These are phyloP conservation scores for Asparagopsis taxiformis DNA, from an alignment of 31 red algal genomes.

Conservation along the genomic window DNA sequence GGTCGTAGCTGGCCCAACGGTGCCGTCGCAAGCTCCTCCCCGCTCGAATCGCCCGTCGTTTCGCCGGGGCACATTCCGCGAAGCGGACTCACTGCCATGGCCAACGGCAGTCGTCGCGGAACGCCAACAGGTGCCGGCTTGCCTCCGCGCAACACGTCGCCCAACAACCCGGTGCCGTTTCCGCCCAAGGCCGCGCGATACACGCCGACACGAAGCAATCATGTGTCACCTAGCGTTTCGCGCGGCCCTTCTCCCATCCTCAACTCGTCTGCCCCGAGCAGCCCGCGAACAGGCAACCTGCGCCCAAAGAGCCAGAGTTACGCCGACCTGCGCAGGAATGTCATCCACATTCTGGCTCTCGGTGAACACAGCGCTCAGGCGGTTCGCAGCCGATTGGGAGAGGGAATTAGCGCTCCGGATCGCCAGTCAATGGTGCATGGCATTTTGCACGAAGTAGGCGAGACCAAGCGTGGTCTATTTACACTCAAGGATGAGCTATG, in stretches of 20 bases:
- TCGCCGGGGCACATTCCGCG: no score
- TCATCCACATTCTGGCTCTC: slow-evolving; percentile 28
- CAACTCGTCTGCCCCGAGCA: neutral
- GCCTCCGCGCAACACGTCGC: no score
- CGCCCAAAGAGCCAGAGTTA: neutral
- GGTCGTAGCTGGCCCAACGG: no score
- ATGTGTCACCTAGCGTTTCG: neutral
- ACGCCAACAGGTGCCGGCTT: no score
- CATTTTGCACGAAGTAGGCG: slow-evolving; percentile 13
- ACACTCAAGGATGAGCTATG: no score
- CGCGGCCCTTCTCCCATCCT: neutral
- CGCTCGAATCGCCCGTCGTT: no score
- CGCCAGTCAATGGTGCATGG: neutral
- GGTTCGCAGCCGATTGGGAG: neutral
- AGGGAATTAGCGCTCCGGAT: neutral
- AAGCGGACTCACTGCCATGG: no score
- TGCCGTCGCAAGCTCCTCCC: no score
- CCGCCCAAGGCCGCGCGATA: no score
- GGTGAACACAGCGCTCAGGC: neutral
- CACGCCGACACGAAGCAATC: neutral
- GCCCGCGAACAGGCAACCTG: neutral
- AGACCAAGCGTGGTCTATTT: no score
- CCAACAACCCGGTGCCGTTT: no score
- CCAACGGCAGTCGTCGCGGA: no score
- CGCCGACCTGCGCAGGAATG: slow-evolving; percentile 7